These are phyloP conservation scores for Lactifluus echinatus DNA, from an alignment of 768 basidiomycete genomes.

Conservation along the genomic window DNA sequence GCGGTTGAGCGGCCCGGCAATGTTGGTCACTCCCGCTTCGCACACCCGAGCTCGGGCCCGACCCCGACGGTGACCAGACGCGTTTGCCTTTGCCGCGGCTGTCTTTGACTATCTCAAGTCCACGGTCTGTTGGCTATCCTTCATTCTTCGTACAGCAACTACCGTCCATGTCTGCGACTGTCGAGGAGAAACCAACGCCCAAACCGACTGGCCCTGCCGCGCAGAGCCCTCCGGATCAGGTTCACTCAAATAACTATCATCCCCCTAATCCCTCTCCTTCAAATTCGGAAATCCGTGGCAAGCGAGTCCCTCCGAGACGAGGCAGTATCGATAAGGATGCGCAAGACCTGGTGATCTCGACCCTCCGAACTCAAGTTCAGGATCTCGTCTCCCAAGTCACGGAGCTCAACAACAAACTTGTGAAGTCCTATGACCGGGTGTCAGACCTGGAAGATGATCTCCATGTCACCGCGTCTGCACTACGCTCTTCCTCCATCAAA, in stretches of 20 bases:
- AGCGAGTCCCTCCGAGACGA: slow-evolving; percentile 4
- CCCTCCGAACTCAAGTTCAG: slow-evolving; percentile 71
- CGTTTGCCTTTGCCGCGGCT: not conserved
- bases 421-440: slow-evolving; percentile 83
- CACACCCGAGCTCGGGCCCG: not conserved
- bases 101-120: not conserved
- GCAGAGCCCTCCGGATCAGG: not conserved
- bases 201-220: not conserved
- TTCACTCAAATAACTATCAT: slow-evolving; percentile 2
- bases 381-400: slow-evolving; percentile 87
- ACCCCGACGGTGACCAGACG: not conserved
- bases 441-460: slow-evolving; percentile 90
- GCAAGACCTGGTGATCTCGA: slow-evolving; percentile 73
- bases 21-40: not conserved
- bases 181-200: not conserved
- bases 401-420: slow-evolving; percentile 87
- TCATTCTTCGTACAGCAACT: not conserved
- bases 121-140: not conserved
- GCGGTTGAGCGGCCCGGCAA: slow-evolving; percentile 4
- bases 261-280: not conserved
- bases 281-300: not conserved
- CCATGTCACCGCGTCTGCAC: slow-evolving; percentile 52
- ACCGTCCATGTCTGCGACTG: slow-evolving; percentile 13
- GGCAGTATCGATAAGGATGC: slow-evolving; percentile 42
- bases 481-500: slow-evolving; percentile 53